phyloP scores from a whole-genome alignment of 805 yeast genomes.

The Blastobotrys chiropterorum region DNA sequence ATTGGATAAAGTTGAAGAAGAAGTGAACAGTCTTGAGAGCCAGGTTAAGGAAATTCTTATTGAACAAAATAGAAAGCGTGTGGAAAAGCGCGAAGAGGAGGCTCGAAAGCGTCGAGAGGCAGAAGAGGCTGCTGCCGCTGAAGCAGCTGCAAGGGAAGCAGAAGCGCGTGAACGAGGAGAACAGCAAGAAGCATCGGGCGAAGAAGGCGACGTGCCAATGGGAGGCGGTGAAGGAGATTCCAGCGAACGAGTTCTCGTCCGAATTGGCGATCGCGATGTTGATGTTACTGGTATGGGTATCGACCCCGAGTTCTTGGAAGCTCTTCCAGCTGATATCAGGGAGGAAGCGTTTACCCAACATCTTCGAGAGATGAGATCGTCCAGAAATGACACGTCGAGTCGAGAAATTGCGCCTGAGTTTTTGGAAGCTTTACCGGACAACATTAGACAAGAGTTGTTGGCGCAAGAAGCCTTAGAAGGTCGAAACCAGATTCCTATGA shows the following conservation, averaged over 20 bases:
- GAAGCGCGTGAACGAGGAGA: slow-evolving; percentile 4
- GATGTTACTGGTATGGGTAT: slow-evolving; percentile 87
- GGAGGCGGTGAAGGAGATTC: slow-evolving; percentile 18
- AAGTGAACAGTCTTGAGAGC: slow-evolving; percentile 34
- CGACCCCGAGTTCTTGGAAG: slow-evolving; percentile 85
- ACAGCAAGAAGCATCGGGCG: slow-evolving; percentile 7
- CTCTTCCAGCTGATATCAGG: slow-evolving; percentile 87
- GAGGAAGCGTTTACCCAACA: slow-evolving; percentile 89
- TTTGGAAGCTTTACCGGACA: slow-evolving; percentile 70
- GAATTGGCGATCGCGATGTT: slow-evolving; percentile 69
- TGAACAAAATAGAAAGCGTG: slow-evolving; percentile 14
- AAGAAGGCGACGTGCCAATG: slow-evolving; percentile 14
- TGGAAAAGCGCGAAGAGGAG: slow-evolving; percentile 14
- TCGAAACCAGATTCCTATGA: slow-evolving; percentile 7
- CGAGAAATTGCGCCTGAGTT: slow-evolving; percentile 74
- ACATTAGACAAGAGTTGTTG: slow-evolving; percentile 40
- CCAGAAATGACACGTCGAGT: slow-evolving; percentile 20
- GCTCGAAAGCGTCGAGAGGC: slow-evolving; percentile 24
- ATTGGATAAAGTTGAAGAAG: slow-evolving; percentile 13
- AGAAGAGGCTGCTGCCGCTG: slow-evolving; percentile 20
- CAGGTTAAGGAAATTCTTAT: slow-evolving; percentile 30
- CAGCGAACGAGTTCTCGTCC: slow-evolving; percentile 58
- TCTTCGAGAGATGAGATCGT: slow-evolving; percentile 58
- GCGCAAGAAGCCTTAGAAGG: slow-evolving; percentile 25
- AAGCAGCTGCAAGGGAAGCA: slow-evolving; percentile 25